Base-by-base conservation (phyloP, 371 early-diverging fungal genomes). In the Syncephalis plumigaleata region DNA sequence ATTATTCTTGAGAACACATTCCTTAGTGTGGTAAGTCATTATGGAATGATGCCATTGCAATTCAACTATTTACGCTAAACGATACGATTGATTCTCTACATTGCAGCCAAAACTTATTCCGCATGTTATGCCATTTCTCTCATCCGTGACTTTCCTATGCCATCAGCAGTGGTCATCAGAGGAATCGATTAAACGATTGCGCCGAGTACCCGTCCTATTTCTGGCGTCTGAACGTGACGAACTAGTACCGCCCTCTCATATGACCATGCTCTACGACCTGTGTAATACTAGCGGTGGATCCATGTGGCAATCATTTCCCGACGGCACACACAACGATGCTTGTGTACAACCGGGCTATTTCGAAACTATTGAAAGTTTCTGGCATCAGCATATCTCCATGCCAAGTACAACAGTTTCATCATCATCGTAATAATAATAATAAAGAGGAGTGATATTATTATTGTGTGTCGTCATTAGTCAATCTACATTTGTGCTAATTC, bases 1-100 rank as follows among this genome's bases (percentile, higher is more conserved):
- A 48, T 94, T 17, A 84, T 95, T 45, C 53, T 96, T 22, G 97
- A 96, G 60, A 96, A 96, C 67, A 96, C 96, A 0, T 96, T 96
- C 60, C 59, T 86, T 44, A 86, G 82, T 39, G 54, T 95, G 59
- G 83, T 79, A 75, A 62, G 60, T 50, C 13, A 42, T 26, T 46
- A 17, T 18, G 39, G 18, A 8, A 47, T 36, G 21, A 17, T 24
- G 31, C n/a, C 13, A 46, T 27, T 39, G n/a, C n/a, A n/a, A n/a
- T n/a, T n/a, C 17, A 39, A 25, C 27, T 11, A 22, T 45, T 43
- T 25, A 36, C 25, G 21, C 13, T 9, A 40, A 49, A 5, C 11
- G 17, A 15, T 48, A 24, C 18, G 18, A 36, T 13, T 42, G 11
- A 8, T 44, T n/a, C n/a, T 38, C 44, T 40, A 13, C 20, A 7